phyloP scores from a whole-genome alignment of 1,284 basidiomycete genomes.

The Ustilago bromivora region DNA sequence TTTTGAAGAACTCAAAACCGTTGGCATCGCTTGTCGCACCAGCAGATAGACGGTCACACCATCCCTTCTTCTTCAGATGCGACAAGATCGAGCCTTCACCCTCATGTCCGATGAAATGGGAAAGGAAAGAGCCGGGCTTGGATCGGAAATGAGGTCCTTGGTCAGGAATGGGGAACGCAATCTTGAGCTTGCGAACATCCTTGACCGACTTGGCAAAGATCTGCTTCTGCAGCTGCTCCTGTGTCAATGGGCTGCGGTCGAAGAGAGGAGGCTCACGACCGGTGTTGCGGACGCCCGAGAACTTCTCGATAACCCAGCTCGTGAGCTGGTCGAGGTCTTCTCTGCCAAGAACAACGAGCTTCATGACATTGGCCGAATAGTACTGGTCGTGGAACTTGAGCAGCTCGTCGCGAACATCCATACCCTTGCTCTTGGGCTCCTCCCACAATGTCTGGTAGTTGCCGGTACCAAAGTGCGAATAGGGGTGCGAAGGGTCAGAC shows the following conservation, averaged over 20 bases:
- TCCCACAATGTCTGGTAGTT: constrained; percentile 85
- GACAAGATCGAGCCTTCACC: constrained; percentile 92
- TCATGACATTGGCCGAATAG: constrained; percentile 95
- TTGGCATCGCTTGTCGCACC: constrained; percentile 78
- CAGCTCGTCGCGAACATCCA: constrained; percentile 88
- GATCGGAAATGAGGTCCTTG: constrained; percentile 79
- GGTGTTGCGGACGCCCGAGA: constrained; percentile 82
- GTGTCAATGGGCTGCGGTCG: constrained; percentile 77
- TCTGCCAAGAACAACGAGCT: constrained; percentile 88
- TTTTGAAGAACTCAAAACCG: constrained; percentile 90
- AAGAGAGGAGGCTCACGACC: constrained; percentile 77
- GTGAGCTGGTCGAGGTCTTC: constrained; percentile 85
- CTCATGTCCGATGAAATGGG: constrained; percentile 94
- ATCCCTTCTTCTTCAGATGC: constrained; percentile 90
- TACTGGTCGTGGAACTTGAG: constrained; percentile 94
- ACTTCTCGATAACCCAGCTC: constrained; percentile 78
- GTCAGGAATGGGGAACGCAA: constrained; percentile 81
- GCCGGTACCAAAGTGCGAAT: constrained; percentile 94
- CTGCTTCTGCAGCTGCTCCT: constrained; percentile 76
- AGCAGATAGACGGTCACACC: constrained; percentile 84
- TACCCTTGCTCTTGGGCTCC: constrained; percentile 74
- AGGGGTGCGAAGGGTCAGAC: constrained; percentile 80
- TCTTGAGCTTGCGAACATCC: constrained; percentile 86
- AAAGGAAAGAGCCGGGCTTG: constrained; percentile 83
- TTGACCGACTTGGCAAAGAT: constrained; percentile 91